These are phyloP conservation scores for Stromatinia cepivora DNA, from an alignment of 2,329 filamentous ascomycete species.

Conservation along the genomic window DNA sequence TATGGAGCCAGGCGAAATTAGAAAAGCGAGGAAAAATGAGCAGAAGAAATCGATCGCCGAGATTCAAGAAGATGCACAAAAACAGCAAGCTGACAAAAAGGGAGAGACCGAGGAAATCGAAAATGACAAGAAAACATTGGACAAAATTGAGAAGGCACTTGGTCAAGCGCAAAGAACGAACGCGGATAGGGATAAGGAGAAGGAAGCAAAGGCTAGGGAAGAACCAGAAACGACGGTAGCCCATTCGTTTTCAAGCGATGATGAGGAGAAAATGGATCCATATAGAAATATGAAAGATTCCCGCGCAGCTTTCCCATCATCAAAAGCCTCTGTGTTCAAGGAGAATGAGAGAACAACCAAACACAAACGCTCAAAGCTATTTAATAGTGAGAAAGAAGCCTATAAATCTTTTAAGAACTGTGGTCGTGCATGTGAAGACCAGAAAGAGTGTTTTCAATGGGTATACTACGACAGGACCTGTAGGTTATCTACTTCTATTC, in stretches of 20 bases:
- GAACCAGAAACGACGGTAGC: background rate
- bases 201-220: background rate
- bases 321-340: too few species aligned
- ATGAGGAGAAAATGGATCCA: background rate
- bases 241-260: background rate
- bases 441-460: conserved; percentile 43
- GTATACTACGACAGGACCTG: conserved; percentile 35
- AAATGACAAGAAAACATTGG: background rate
- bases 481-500: conserved; percentile 24
- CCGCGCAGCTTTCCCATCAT: background rate
- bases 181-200: conserved; percentile 7
- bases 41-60: background rate
- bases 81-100: conserved; percentile 5
- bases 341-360: background rate
- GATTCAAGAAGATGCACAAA: conserved; percentile 3
- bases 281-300: background rate
- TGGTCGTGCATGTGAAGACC: conserved; percentile 49
- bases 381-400: conserved; percentile 40
- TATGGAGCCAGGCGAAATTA: conserved; percentile 13
- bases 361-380: background rate
- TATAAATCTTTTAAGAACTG: conserved; percentile 49
- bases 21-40: conserved; percentile 14
- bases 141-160: background rate
- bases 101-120: conserved; percentile 1
- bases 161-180: background rate